Evolutionary conservation across 768 basidiomycete species (phyloP), one percentile per base, ranked within the genome.

Genomic region (Pholiota molesta): DNA sequence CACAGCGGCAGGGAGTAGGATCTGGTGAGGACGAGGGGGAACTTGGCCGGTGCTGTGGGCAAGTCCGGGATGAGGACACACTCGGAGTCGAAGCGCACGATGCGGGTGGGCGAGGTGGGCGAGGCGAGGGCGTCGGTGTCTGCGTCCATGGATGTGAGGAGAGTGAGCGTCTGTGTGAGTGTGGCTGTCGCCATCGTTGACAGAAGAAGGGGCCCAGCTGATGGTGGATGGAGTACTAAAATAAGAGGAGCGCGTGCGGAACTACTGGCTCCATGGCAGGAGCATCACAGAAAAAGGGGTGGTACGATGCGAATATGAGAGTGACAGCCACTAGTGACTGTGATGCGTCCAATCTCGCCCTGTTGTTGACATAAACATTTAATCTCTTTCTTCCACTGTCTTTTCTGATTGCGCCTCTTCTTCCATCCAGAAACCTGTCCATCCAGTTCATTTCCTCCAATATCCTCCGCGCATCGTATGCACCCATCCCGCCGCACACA

Each of bases 1-100:
- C 90, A 92, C 44, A 92, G 72, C 0, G 90, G 89, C 60, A 92
- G 76, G 0, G 87, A 80, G 65, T 88, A 89, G 3, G 87, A 86
- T 68, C 84, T 91, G 28, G 86, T 86, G 66, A 87, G 70, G 52
- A 90, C 75, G 47, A 80, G 77, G 26, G 86, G 79, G 28, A 81
- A 74, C 57, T 79, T 83, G 4, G 78, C 6, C 54, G 75, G 3
- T 54, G 75, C 74, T 16, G 72, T 70, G 1, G 68, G 66, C 16
- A 68, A 70, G 55, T 89, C 84, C n/a, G 91, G 91, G 59, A 93
- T 92, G 67, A 93, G 81, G 3, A 90, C 77, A 62, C 91, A 92
- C 68, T 88, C 82, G 57, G 79, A 77, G 77, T 92, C 85, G 74
- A 93, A 93, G 59, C 91, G 83, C 4, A 92, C 91, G 23, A 78